Base-by-base conservation (phyloP, 1,139 yeast genomes). In the Geotrichum fermentans region DNA sequence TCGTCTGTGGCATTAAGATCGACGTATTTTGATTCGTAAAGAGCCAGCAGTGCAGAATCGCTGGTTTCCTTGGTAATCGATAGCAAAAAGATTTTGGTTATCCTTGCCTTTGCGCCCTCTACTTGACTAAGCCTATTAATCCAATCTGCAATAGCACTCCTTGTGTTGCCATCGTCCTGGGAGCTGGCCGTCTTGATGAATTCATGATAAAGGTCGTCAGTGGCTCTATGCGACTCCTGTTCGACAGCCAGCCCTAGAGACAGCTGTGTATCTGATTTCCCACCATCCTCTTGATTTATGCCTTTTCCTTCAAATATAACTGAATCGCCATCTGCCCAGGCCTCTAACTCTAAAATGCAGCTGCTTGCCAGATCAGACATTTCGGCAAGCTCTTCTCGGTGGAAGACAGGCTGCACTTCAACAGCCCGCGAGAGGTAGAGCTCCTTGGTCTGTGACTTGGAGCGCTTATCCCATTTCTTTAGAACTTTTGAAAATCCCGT, bases 401-500 rank as follows among this genome's bases (percentile, higher is more conserved):
- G 95, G 70, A 92, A 92, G 13, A 90, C 95, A 0, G 98, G 98
- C 64, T 92, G 98, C 2, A 92, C 96, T 55, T 88, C 88, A 10
- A 92, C 96, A 0, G 97, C 97, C 0, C 97, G 82, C 45, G 88
- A 82, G 40, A 92, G 75, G 64, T 90, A 92, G 47, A 92, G 73
- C 65, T 92, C 98, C 63, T 89, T 89, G 8, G 97, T 90, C 58
- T 88, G 95, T 1, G 96, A 86, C 60, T 90, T 89, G 17, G 97
- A 88, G 54, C 97, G 74, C 67, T 92, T 92, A 67, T 92, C 98
- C 98, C 98, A 92, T 70, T 92, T 92, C 65, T 92, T 92, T 59
- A 92, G 78, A 30, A 88, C 97, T 67, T 92, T 92, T 28, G 94
- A 82, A 67, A 92, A 92, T 16, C 97, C 98, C 0, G 96, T 88